Evolutionary conservation across 345 rosid genomes (phyloP).

Genomic region (Citrus sp.): DNA sequence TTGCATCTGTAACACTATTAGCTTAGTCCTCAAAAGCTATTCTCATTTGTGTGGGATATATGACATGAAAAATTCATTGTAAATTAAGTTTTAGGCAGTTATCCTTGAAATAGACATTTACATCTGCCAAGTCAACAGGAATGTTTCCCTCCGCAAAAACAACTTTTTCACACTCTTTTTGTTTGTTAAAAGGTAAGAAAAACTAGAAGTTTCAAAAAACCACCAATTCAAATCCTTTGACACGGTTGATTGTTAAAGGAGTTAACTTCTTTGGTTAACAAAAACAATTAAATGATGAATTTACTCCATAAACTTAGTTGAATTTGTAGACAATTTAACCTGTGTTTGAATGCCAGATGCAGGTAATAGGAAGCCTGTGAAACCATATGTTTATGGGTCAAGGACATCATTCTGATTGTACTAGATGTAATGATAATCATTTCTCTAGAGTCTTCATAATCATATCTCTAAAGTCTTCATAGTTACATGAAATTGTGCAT

Average conservation of each 20-base stretch:
- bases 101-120: background rate
- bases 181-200: too few species aligned
- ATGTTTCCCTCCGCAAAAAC: too few species aligned
- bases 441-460: background rate
- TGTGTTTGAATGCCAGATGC: background rate
- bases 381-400: background rate
- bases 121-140: too few species aligned
- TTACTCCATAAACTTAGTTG: too few species aligned
- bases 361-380: background rate
- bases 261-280: too few species aligned
- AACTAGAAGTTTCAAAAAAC: too few species aligned
- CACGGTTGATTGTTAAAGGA: too few species aligned
- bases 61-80: background rate
- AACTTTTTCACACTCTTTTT: too few species aligned
- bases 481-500: background rate
- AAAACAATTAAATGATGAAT: too few species aligned
- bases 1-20: background rate
- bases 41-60: too few species aligned
- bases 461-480: background rate
- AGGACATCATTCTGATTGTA: background rate
- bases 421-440: background rate
- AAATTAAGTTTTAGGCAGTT: background rate
- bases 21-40: background rate
- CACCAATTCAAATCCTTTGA: too few species aligned
- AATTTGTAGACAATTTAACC: background rate